A percentile compares a stretch with the other conserved stretches of the same genome.
These are phyloP conservation scores for Acrocalymma vagum DNA, from an alignment of 2,329 filamentous ascomycete species.

Conservation along the genomic window DNA sequence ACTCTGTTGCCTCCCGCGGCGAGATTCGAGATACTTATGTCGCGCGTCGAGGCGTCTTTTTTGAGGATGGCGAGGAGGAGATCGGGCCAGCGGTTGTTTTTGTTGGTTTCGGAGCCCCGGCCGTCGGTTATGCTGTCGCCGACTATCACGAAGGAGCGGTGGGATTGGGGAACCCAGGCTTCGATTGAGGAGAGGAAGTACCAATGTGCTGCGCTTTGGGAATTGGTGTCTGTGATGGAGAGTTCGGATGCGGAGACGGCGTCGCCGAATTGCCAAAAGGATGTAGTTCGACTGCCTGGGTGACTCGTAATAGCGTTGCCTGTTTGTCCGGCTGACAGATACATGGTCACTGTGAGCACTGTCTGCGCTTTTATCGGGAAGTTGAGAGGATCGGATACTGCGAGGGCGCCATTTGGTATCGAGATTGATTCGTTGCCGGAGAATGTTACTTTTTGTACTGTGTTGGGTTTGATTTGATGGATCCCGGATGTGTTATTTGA, in stretches of 20 bases:
- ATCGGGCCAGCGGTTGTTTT: constrained; percentile 61
- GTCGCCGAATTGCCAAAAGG: constrained; percentile 68
- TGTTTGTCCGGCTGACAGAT: constrained; percentile 64
- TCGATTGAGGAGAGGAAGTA: constrained; percentile 69
- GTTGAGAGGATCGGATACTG: constrained; percentile 69
- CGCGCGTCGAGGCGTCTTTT: constrained; percentile 49
- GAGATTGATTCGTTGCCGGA: constrained; percentile 61
- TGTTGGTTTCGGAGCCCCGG: constrained; percentile 66
- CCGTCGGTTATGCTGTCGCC: constrained; percentile 74
- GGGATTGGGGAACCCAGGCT: constrained; percentile 57
- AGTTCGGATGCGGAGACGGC: constrained; percentile 61
- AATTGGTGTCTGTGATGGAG: constrained; percentile 46
- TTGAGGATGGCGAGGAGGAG: constrained; percentile 56
- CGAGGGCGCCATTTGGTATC: constrained; percentile 64
- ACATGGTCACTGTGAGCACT: constrained; percentile 67
- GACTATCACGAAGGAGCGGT: constrained; percentile 62
- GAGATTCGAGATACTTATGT: constrained; percentile 69
- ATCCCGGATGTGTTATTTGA: constrained; percentile 62
- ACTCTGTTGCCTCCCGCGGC: constrained; percentile 75
- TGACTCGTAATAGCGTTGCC: constrained; percentile 69
- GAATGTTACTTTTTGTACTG: constrained; percentile 66
- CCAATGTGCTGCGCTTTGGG: constrained; percentile 54
- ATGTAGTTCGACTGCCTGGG: constrained; percentile 70
- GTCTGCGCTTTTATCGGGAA: constrained; percentile 61
- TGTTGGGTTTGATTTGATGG: constrained; percentile 60